Conservation (phyloP, 345 rosid species). For the Brassica cretica region DNA sequence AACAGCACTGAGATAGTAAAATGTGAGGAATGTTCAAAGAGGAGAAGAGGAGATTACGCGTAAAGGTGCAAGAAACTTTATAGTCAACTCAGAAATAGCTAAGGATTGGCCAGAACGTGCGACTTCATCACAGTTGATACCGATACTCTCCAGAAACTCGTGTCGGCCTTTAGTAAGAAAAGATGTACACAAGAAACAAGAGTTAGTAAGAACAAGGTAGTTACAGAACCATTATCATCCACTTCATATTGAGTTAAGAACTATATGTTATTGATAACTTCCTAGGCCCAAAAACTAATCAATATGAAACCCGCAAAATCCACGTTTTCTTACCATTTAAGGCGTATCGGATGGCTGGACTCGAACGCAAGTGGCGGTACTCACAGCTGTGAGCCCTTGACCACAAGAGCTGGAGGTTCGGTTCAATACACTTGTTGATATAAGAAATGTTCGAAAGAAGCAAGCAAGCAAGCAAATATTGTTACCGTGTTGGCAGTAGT, state of each 20-base stretch:
- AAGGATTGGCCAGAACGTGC: slow-evolving; percentile 72
- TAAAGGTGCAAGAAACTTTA: slow-evolving; percentile 75
- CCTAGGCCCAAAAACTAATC: no score
- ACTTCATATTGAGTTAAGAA: not conserved
- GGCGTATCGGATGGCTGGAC: no score
- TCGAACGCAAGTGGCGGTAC: no score
- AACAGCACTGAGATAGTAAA: not conserved
- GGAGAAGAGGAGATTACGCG: slow-evolving; percentile 45
- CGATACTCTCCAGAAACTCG: slow-evolving; percentile 71
- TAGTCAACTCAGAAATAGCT: slow-evolving; percentile 61
- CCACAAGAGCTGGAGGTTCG: no score
- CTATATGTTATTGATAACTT: not conserved
- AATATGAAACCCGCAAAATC: no score
- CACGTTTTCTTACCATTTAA: no score
- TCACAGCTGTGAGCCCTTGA: no score
- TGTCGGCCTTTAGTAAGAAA: slow-evolving; percentile 60
- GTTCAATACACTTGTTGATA: not conserved
- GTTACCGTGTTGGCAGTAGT: slow-evolving; percentile 80
- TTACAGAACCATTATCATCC: not conserved
- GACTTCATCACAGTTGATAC: slow-evolving; percentile 65
- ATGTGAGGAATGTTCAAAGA: slow-evolving; percentile 34
- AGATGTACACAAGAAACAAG: not conserved
- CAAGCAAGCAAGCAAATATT: slow-evolving; percentile 29
- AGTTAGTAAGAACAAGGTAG: not conserved
- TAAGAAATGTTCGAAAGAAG: not conserved